These are phyloP conservation scores for Ettlia oleoabundans DNA, from an alignment of 139 green algal genomes.

Conservation along the genomic window DNA sequence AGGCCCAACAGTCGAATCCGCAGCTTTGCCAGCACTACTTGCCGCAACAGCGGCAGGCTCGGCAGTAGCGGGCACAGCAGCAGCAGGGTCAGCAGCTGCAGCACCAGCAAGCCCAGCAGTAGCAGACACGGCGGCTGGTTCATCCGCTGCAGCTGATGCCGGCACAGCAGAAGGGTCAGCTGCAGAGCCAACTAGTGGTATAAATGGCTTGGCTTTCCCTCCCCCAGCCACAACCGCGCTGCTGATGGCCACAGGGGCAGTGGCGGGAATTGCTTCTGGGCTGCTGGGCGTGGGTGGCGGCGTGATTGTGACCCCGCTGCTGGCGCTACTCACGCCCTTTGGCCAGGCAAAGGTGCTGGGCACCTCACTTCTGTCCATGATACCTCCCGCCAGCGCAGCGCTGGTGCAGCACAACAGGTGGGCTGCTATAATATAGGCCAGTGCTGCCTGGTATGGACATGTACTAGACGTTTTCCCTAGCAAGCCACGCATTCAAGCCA, in stretches of 20 bases:
- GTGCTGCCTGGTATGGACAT: neutral
- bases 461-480: neutral
- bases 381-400: slow-evolving; percentile 57
- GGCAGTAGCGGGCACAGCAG: neutral
- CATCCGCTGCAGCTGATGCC: no score
- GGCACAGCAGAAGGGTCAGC: no score
- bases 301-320: slow-evolving; percentile 63
- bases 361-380: slow-evolving; percentile 73
- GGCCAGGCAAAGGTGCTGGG: slow-evolving; percentile 60
- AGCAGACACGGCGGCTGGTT: no score
- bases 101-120: neutral
- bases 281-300: slow-evolving; percentile 71
- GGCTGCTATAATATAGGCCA: neutral
- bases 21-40: neutral
- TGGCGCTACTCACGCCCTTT: slow-evolving; percentile 45
- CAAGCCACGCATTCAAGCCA: no score
- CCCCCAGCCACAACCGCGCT: slow-evolving; percentile 31
- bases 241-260: slow-evolving; percentile 52
- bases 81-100: neutral
- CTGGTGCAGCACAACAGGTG: slow-evolving; percentile 62
- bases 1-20: neutral
- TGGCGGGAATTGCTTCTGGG: slow-evolving; percentile 72
- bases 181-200: neutral
- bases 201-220: neutral
- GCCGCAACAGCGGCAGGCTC: neutral